A percentile compares a stretch with the other conserved stretches of the same genome.
These are phyloP conservation scores for Theobroma cacao DNA, from an alignment of 345 rosid species.

Conservation along the genomic window DNA sequence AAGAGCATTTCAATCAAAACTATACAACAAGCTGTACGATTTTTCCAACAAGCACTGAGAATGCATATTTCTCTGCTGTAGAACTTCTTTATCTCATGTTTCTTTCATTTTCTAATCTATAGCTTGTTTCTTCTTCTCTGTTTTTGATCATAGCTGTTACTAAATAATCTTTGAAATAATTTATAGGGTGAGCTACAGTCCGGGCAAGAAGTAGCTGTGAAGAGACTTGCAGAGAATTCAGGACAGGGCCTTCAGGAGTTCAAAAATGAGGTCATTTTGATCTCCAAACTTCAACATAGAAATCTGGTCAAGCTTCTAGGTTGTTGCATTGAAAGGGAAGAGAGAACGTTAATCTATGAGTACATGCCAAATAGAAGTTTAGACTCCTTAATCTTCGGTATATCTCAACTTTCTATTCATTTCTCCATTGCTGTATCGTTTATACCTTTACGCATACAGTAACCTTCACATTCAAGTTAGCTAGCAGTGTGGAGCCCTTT, in stretches of 20 bases:
- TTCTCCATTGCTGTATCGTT: neutral
- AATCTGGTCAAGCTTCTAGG: slow-evolving; percentile 33
- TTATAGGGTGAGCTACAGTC: slow-evolving; percentile 22
- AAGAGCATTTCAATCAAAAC: neutral
- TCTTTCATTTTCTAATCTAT: too few relatives aligned
- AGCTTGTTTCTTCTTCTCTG: neutral
- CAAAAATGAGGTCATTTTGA: slow-evolving; percentile 30
- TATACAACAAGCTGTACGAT: too few relatives aligned
- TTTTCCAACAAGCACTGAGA: too few relatives aligned
- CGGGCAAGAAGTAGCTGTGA: slow-evolving; percentile 30
- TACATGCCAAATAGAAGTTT: slow-evolving; percentile 31
- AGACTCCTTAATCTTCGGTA: slow-evolving; percentile 27
- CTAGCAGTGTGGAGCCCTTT: neutral
- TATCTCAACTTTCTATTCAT: neutral
- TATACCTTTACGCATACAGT: neutral
- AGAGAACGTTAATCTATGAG: slow-evolving; percentile 27
- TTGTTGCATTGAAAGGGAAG: slow-evolving; percentile 28
- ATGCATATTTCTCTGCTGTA: too few relatives aligned
- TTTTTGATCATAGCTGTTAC: neutral
- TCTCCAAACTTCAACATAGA: slow-evolving; percentile 32
- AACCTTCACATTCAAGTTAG: neutral
- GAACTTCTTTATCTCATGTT: too few relatives aligned
- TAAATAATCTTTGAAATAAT: neutral
- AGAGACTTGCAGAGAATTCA: slow-evolving; percentile 27
- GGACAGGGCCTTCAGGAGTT: slow-evolving; percentile 32